Evolutionary conservation across 768 basidiomycete genomes (phyloP), one percentile per base, ranked within the genome.

Genomic region (Antrodiella citrinella): DNA sequence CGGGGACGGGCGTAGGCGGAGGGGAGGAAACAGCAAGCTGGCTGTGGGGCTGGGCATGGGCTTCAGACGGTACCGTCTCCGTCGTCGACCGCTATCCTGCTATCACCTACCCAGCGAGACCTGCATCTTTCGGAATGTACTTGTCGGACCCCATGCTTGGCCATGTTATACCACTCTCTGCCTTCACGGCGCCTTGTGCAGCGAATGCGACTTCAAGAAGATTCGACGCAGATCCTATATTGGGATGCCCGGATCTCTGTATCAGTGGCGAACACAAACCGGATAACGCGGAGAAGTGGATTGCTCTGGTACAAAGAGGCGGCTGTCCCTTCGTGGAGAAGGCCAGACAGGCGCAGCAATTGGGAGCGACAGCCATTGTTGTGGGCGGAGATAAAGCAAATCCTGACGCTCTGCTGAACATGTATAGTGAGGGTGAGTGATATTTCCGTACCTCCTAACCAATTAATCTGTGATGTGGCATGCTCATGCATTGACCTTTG

Each of bases 251-350:
- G 3, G 66, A 71, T 2, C 72, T 91, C 18, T 91, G 89, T 51
- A 56, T 76, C 2, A 64, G 58, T 41, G 82, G 82, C 1, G 68
- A 74, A 2, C 62, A 78, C 52, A 65, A 72, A 15, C 89, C 88
- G 0, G 75, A 77, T 50, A 70, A 67, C 19, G 71, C 75, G 11
- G 89, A 91, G 50, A 72, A 81, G 9, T 94, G 91, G 86, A 89
- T 97, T 63, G 95, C 91, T 0, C 76, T 97, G 45, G 84, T 96
- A 0, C 86, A 95, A 65, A 73, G 95, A 38, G 94, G 94, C 1
- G 69, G 80, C 47, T 98, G 95, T 65, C 82, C 91, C 51, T 98
- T 98, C 62, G 84, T 89, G 10, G 84, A 82, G 59, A 98, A 98
- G 72, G 90, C 74, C 22, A 53, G 72, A 22, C 64, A 62, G 50